Evolutionary conservation across 2,329 filamentous ascomycete species (phyloP).

Genomic region (Colletotrichum spaethianum): DNA sequence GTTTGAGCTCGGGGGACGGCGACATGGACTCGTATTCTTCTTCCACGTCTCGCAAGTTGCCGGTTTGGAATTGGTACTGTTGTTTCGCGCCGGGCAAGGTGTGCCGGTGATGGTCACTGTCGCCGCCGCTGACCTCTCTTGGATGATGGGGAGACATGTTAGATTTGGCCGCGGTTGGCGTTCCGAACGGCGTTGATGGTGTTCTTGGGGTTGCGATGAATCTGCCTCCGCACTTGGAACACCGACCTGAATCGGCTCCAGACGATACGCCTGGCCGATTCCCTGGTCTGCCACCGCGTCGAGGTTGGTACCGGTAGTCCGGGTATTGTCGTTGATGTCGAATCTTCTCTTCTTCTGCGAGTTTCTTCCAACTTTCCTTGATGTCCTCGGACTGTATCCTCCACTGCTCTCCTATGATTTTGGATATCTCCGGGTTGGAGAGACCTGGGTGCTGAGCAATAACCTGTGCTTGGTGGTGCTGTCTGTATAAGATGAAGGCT

Average conservation of each 20-base stretch:
- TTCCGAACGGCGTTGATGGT: slow-evolving; percentile 64
- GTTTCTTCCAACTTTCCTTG: slow-evolving; percentile 88
- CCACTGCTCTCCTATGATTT: slow-evolving; percentile 97
- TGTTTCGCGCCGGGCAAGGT: slow-evolving; percentile 34
- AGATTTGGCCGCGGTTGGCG: slow-evolving; percentile 51
- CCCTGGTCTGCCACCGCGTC: slow-evolving; percentile 67
- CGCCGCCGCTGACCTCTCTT: slow-evolving; percentile 30
- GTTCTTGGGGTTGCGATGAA: slow-evolving; percentile 75
- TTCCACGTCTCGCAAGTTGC: slow-evolving; percentile 45
- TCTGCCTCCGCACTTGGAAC: slow-evolving; percentile 79
- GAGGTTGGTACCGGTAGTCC: slow-evolving; percentile 93
- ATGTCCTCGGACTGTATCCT: slow-evolving; percentile 79
- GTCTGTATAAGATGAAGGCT: slow-evolving; percentile 98
- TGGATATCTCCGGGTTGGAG: slow-evolving; percentile 95
- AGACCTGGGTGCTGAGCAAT: slow-evolving; percentile 88
- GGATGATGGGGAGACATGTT: slow-evolving; percentile 39
- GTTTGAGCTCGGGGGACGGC: slow-evolving; percentile 71
- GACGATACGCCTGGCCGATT: slow-evolving; percentile 51
- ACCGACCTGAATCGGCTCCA: slow-evolving; percentile 69
- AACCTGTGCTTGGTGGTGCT: slow-evolving; percentile 89
- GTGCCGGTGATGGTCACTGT: slow-evolving; percentile 37
- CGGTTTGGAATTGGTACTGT: slow-evolving; percentile 32
- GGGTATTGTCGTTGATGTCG: slow-evolving; percentile 92
- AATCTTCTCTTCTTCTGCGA: slow-evolving; percentile 94
- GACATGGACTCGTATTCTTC: slow-evolving; percentile 58